These are phyloP conservation scores for Bassia scoparia DNA, from an alignment of 148 eudicot genomes.

Conservation along the genomic window DNA sequence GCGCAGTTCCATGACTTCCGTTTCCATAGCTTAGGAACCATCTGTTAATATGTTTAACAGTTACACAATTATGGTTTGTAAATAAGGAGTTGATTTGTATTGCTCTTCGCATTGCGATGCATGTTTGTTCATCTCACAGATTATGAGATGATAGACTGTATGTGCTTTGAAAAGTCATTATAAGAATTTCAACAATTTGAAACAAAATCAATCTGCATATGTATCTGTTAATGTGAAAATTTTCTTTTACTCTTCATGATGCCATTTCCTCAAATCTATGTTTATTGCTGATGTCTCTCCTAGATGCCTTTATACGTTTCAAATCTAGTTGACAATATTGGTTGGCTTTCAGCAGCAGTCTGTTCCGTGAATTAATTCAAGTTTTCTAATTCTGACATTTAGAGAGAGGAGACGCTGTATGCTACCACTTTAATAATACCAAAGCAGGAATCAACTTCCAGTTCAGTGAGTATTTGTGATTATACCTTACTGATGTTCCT, in stretches of 20 bases:
- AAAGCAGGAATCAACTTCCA: conserved; percentile 68
- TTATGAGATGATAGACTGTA: not conserved
- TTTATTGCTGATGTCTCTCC: not conserved
- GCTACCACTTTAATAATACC: conserved; percentile 74
- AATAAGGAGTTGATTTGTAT: not conserved
- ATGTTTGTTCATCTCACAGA: not conserved
- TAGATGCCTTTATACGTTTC: conserved; percentile 3
- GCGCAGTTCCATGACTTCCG: not conserved
- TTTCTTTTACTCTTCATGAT: too few species aligned
- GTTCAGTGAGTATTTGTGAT: conserved; percentile 50
- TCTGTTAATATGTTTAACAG: too few species aligned
- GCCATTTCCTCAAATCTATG: too few species aligned
- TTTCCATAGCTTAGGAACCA: too few species aligned
- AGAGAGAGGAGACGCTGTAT: conserved; percentile 55
- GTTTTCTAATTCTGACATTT: conserved; percentile 23
- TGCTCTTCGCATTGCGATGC: not conserved
- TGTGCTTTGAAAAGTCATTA: too few species aligned
- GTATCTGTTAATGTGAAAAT: too few species aligned
- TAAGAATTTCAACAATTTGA: too few species aligned
- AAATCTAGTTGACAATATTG: not conserved
- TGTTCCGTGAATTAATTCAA: conserved; percentile 3
- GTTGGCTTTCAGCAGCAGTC: not conserved
- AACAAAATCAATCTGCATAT: too few species aligned
- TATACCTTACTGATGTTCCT: conserved; percentile 1
- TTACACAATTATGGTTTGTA: too few species aligned